phyloP scores from a whole-genome alignment of 2,329 filamentous ascomycete genomes.

The Akanthomyces dipterigenus region DNA sequence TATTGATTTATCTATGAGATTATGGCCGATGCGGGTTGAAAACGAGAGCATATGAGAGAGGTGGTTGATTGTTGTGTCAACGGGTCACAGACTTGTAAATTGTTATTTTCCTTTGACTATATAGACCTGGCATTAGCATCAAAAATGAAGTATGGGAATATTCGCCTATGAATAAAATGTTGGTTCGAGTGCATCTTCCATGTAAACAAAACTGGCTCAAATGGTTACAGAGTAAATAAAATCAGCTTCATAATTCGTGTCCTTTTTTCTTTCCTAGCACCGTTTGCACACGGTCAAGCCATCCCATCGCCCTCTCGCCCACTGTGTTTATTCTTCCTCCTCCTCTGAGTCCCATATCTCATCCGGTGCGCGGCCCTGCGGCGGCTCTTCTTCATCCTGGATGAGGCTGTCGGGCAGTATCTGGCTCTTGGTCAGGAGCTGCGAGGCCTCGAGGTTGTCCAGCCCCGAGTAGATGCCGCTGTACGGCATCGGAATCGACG shows the following conservation, averaged over 20 bases:
- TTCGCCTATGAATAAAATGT: background rate
- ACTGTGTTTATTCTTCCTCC: no score
- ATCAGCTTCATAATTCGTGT: background rate
- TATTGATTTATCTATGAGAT: background rate
- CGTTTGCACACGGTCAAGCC: no score
- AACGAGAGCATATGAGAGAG: background rate
- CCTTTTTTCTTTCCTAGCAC: background rate
- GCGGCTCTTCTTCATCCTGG: constrained; percentile 24
- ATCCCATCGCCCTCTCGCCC: background rate
- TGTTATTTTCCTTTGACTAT: background rate
- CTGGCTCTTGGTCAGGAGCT: constrained; percentile 46
- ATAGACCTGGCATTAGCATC: constrained; percentile 10
- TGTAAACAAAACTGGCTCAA: background rate
- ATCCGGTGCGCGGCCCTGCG: no score
- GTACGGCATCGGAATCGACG: constrained; percentile 13
- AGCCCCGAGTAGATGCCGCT: background rate
- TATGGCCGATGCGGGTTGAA: background rate
- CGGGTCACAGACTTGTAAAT: background rate
- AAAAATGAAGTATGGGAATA: background rate
- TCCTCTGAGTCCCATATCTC: constrained; percentile 29
- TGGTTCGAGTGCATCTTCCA: background rate
- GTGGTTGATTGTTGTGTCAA: background rate
- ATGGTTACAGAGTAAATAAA: background rate
- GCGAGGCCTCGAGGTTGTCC: constrained; percentile 26
- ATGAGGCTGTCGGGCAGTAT: constrained; percentile 43